phyloP scores from a whole-genome alignment of 1,284 basidiomycete species.

The Sporisorium reilianum region DNA sequence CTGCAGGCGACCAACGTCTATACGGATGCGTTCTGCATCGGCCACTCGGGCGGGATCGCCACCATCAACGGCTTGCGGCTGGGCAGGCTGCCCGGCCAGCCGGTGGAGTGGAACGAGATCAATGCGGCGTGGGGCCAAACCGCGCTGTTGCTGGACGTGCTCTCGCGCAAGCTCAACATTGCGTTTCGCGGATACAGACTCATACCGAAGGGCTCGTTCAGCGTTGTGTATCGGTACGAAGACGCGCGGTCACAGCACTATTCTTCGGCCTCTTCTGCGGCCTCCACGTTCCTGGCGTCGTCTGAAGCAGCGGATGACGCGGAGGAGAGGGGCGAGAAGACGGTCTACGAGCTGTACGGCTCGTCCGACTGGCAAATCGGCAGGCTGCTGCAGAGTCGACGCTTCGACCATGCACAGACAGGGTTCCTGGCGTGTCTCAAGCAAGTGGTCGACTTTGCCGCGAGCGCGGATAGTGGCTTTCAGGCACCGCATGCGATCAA shows the following conservation, averaged over 20 bases:
- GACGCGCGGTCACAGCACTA: conserved; percentile 16
- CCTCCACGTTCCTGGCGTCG: background rate
- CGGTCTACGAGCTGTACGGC: conserved; percentile 59
- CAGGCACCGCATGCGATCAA: conserved; percentile 89
- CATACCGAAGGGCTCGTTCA: conserved; percentile 59
- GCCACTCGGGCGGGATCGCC: conserved; percentile 87
- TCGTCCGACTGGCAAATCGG: conserved; percentile 79
- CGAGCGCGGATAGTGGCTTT: conserved; percentile 76
- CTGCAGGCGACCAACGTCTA: conserved; percentile 96
- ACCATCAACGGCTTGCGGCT: conserved; percentile 96
- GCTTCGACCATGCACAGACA: conserved; percentile 96
- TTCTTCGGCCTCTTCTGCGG: conserved; percentile 11
- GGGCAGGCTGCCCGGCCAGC: conserved; percentile 78
- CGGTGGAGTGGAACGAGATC: conserved; percentile 96
- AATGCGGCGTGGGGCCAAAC: conserved; percentile 99
- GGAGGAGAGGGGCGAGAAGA: conserved; percentile 33
- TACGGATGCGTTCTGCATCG: conserved; percentile 98
- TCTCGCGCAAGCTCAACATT: conserved; percentile 69
- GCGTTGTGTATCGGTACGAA: conserved; percentile 46
- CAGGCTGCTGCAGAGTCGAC: conserved; percentile 87
- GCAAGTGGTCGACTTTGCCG: conserved; percentile 86
- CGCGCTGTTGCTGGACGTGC: conserved; percentile 87
- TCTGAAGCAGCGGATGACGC: conserved; percentile 4
- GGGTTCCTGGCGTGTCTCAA: conserved; percentile 93
- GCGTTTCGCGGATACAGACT: conserved; percentile 50